Conservation (phyloP, 176 grass and related monocot genomes). For the Triticum dicoccoides region DNA sequence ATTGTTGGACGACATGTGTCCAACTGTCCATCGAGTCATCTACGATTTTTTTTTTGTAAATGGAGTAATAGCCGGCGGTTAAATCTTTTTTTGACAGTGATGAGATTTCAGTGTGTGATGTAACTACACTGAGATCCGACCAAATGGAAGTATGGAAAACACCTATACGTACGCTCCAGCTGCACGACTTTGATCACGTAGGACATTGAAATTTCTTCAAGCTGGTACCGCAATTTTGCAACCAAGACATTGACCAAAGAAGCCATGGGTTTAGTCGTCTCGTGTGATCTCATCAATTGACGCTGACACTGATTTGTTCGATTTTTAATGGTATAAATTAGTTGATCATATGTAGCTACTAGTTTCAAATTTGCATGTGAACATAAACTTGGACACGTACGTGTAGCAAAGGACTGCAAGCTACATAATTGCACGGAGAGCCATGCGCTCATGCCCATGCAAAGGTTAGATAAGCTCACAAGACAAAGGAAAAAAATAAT, state of each 20-base stretch:
- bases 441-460: slow-evolving; percentile 15
- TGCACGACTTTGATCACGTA: background rate
- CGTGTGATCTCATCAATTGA: background rate
- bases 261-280: background rate
- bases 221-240: slow-evolving; percentile 20
- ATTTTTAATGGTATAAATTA: background rate
- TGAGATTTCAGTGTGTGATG: slow-evolving; percentile 5
- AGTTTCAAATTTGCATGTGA: background rate
- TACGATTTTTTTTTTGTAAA: no score
- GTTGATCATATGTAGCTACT: background rate
- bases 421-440: background rate
- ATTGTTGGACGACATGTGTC: slow-evolving; percentile 15
- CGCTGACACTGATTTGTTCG: no score
- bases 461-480: slow-evolving; percentile 12
- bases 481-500: background rate
- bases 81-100: background rate
- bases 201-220: background rate
- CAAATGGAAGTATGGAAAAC: slow-evolving; percentile 34
- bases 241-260: slow-evolving; percentile 9
- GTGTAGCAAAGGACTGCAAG: background rate
- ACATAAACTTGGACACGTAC: background rate
- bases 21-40: background rate
- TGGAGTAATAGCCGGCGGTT: no score
- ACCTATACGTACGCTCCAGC: background rate
- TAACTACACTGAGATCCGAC: background rate